phyloP scores from a whole-genome alignment of 2,329 filamentous ascomycete genomes.

The Ceratocystis smalleyi region DNA sequence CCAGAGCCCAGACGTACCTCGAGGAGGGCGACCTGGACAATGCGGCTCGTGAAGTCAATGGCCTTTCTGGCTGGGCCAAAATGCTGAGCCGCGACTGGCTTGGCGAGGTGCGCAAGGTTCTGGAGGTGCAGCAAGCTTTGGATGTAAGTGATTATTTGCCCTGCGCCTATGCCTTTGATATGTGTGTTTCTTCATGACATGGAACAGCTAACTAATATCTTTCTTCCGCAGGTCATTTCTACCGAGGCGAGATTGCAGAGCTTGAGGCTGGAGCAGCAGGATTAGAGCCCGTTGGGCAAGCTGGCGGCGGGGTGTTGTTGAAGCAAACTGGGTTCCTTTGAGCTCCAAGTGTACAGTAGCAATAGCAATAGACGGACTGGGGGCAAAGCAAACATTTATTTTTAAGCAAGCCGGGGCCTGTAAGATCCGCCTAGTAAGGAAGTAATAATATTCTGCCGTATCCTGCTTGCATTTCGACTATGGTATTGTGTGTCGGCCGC shows the following conservation, averaged over 20 bases:
- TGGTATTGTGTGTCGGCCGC: background rate
- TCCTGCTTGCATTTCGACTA: background rate
- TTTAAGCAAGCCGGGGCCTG: background rate
- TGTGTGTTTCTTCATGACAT: background rate
- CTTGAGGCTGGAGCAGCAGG: slow-evolving; percentile 28
- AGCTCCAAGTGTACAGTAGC: slow-evolving; percentile 16
- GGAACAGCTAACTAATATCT: slow-evolving; percentile 19
- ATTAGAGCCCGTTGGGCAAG: background rate
- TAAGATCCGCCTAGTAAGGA: too few species aligned
- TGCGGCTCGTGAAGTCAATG: slow-evolving; percentile 90
- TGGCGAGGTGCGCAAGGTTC: slow-evolving; percentile 70
- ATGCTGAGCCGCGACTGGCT: slow-evolving; percentile 91
- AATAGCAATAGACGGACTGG: slow-evolving; percentile 15
- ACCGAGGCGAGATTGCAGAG: slow-evolving; percentile 82
- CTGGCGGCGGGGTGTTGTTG: slow-evolving; percentile 2
- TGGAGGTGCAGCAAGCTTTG: slow-evolving; percentile 90
- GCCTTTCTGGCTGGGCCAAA: slow-evolving; percentile 84
- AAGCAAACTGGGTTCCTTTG: slow-evolving; percentile 9
- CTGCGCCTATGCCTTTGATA: background rate
- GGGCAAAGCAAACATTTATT: slow-evolving; percentile 6
- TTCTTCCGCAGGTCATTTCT: slow-evolving; percentile 54
- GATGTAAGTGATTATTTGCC: slow-evolving; percentile 49
- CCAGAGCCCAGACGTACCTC: slow-evolving; percentile 72
- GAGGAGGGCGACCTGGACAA: slow-evolving; percentile 88
- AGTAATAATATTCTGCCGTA: too few species aligned